These are phyloP conservation scores for Myochromella boudieri DNA, from an alignment of 768 basidiomycete species.

Conservation along the genomic window DNA sequence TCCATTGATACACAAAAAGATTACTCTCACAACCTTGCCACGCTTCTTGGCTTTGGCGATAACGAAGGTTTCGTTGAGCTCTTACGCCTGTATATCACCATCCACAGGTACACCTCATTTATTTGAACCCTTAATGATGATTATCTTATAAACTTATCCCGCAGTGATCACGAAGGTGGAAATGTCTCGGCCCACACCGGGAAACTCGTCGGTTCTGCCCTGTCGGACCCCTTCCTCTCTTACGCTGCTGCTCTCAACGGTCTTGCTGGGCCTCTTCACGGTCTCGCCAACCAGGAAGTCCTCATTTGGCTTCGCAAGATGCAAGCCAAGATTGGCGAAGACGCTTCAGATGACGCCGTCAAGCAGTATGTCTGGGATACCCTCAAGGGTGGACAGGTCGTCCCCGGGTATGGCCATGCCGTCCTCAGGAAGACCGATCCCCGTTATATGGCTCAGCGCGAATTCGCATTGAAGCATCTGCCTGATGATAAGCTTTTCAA, in stretches of 20 bases:
- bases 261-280: slow-evolving; percentile 95
- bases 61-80: slow-evolving; percentile 90
- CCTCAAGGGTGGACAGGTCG: slow-evolving; percentile 89
- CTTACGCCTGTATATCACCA: slow-evolving; percentile 93
- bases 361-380: slow-evolving; percentile 95
- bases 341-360: slow-evolving; percentile 83
- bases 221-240: slow-evolving; percentile 96
- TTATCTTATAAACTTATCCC: not conserved
- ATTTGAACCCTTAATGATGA: not conserved
- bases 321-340: slow-evolving; percentile 85
- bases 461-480: slow-evolving; percentile 84
- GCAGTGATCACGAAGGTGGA: slow-evolving; percentile 94
- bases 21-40: slow-evolving; percentile 86
- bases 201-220: slow-evolving; percentile 90
- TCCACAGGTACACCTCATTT: slow-evolving; percentile 65
- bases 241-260: slow-evolving; percentile 93
- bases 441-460: slow-evolving; percentile 86
- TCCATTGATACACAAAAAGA: slow-evolving; percentile 83
- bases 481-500: slow-evolving; percentile 90
- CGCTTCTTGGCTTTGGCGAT: slow-evolving; percentile 89
- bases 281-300: slow-evolving; percentile 97
- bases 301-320: slow-evolving; percentile 93
- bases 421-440: slow-evolving; percentile 91
- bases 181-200: slow-evolving; percentile 97
- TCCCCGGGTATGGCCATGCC: slow-evolving; percentile 90